Base-by-base conservation (phyloP, 768 basidiomycete genomes). In the Leccinellum rugosiceps region DNA sequence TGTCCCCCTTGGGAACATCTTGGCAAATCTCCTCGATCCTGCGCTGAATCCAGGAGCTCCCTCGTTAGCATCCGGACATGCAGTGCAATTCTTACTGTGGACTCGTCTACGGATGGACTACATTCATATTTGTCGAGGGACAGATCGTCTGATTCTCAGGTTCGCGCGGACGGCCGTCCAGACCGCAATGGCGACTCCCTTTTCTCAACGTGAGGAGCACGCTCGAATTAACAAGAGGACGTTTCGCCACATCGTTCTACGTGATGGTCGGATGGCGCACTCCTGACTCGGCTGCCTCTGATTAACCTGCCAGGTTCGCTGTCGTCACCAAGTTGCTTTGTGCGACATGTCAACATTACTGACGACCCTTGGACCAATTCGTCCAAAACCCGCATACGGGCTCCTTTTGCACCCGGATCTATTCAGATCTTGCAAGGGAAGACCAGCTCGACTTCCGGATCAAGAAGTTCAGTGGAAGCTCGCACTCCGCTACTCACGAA, bases 401-500 rank as follows among this genome's bases (percentile, higher is more conserved):
- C 35, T 26, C 21, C 19, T 62, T 68, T 55, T 57, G 47, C 52
- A 65, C 57, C 57, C 54, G 58, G 63, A 65, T 69, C 68, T 60
- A 19, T 46, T 46, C 51, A 48, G 57, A 67, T 65, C 63, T 61
- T 44, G 50, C 23, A 45, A 30, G 48, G 53, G 46, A 56, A 44
- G 58, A 31, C 50, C n/a, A 54, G 44, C 50, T 53, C 55, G 50
- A 59, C 60, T 60, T 53, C 68, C 61, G 46, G 61, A 63, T 68
- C 70, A 58, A 70, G 70, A 70, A 70, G 63, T 28, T 41, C 31
- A n/a, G 34, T 38, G 57, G 63, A 63, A 58, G 55, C 54, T 53
- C 55, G 41, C 58, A 26, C 52, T 43, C 59, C 58, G 61, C 68
- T 63, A 65, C 64, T 68, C 69, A 66, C 68, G 61, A 62, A 57